Conservation (phyloP, 2,329 filamentous ascomycete genomes). For the Claviceps sp. region DNA sequence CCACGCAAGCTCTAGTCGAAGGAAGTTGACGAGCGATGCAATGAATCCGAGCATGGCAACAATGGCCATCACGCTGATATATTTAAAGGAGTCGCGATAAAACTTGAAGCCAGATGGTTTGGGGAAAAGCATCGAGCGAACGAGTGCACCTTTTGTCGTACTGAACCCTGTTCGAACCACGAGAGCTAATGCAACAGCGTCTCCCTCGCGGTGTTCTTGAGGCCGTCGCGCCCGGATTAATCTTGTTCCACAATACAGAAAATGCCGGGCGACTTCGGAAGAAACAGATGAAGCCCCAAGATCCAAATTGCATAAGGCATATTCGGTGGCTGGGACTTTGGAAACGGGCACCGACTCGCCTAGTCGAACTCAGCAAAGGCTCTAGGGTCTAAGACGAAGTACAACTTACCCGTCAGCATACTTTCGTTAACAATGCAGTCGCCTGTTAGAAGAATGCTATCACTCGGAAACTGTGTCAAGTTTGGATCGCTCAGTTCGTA, state of each 20-base stretch:
- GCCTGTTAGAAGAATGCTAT: slow-evolving; percentile 79
- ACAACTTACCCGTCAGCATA: slow-evolving; percentile 62
- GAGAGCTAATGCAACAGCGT: slow-evolving; percentile 82
- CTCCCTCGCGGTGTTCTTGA: slow-evolving; percentile 72
- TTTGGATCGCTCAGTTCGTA: slow-evolving; percentile 95
- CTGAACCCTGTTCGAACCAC: slow-evolving; percentile 93
- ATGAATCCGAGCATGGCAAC: slow-evolving; percentile 80
- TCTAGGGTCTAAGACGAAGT: neutral
- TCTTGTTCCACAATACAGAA: slow-evolving; percentile 90
- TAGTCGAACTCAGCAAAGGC: slow-evolving; percentile 3
- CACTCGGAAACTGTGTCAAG: slow-evolving; percentile 76
- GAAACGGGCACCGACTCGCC: slow-evolving; percentile 95
- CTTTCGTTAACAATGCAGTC: slow-evolving; percentile 99
- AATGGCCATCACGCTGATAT: slow-evolving; percentile 89
- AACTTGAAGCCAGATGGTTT: slow-evolving; percentile 98
- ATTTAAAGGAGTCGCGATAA: slow-evolving; percentile 92
- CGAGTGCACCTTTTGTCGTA: slow-evolving; percentile 89
- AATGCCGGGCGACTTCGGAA: slow-evolving; percentile 72
- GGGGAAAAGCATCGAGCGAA: slow-evolving; percentile 95
- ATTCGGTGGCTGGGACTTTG: slow-evolving; percentile 72
- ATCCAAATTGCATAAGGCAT: slow-evolving; percentile 63
- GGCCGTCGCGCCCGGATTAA: slow-evolving; percentile 83
- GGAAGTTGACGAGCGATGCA: slow-evolving; percentile 85
- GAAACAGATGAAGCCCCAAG: slow-evolving; percentile 70
- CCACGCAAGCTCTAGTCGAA: slow-evolving; percentile 72